Evolutionary conservation across 169 alveolate species (phyloP).

Genomic region (Perkinsus chesapeaki): DNA sequence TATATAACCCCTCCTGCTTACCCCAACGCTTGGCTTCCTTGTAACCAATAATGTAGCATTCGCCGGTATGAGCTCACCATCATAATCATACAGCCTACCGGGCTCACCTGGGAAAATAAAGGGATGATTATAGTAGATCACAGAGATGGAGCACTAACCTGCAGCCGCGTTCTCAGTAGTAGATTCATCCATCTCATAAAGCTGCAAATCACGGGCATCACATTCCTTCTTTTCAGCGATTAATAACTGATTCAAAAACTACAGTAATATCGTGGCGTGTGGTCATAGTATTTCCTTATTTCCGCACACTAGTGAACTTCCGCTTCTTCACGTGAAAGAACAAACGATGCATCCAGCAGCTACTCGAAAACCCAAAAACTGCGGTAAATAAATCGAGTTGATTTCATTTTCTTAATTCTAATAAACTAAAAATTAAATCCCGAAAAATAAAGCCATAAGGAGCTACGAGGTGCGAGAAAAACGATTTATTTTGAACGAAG

Average conservation of each 20-base stretch:
- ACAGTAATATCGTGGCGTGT: neutral
- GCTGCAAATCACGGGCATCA: slow-evolving; percentile 1
- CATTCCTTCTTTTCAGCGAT: neutral
- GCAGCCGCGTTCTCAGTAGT: neutral
- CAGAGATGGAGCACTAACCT: neutral
- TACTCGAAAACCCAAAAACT: too few relatives aligned
- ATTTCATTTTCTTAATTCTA: too few relatives aligned
- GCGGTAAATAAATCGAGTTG: too few relatives aligned
- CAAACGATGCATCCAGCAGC: too few relatives aligned
- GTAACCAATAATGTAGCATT: neutral
- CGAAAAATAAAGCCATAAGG: neutral
- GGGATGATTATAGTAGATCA: too few relatives aligned
- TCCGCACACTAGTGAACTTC: too few relatives aligned
- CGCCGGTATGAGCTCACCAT: neutral
- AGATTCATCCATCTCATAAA: neutral
- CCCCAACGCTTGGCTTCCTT: neutral
- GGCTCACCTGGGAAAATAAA: neutral
- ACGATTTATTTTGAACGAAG: too few relatives aligned
- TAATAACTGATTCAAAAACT: neutral
- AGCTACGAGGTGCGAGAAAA: too few relatives aligned
- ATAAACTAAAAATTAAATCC: too few relatives aligned
- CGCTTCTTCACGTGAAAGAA: too few relatives aligned
- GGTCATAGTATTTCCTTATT: neutral
- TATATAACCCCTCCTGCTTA: neutral
- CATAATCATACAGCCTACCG: neutral